Evolutionary conservation across 1,284 basidiomycete genomes (phyloP).

Genomic region (Mycena citricolor): DNA sequence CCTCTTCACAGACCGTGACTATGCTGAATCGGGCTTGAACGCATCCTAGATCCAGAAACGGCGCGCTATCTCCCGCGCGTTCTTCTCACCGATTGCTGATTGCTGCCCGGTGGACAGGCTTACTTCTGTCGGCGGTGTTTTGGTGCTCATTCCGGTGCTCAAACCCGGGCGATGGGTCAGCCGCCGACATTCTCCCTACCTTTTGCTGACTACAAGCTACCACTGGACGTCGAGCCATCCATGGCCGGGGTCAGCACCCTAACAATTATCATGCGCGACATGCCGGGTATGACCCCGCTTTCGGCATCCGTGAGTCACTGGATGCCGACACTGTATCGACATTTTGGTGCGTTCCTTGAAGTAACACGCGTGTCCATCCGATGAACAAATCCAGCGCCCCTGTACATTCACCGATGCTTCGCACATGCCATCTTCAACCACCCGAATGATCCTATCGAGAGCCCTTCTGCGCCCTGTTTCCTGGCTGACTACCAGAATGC

Average conservation of each 20-base stretch:
- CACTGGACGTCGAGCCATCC: slow-evolving; percentile 50
- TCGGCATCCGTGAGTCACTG: slow-evolving; percentile 58
- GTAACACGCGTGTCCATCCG: too few relatives aligned
- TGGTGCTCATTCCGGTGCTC: slow-evolving; percentile 4
- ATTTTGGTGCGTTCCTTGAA: slow-evolving; percentile 50
- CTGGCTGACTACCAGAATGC: slow-evolving; percentile 62
- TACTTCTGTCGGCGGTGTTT: slow-evolving; percentile 1
- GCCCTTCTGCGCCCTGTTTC: slow-evolving; percentile 62
- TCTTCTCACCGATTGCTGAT: slow-evolving; percentile 66
- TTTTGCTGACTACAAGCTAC: slow-evolving; percentile 61
- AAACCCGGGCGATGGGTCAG: slow-evolving; percentile 55
- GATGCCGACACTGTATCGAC: slow-evolving; percentile 64
- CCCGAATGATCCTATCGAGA: slow-evolving; percentile 57
- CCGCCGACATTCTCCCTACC: slow-evolving; percentile 59
- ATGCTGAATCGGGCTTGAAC: slow-evolving; percentile 59
- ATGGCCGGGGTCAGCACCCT: slow-evolving; percentile 52
- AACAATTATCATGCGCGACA: slow-evolving; percentile 52
- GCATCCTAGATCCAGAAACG: slow-evolving; percentile 63
- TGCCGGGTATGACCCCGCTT: slow-evolving; percentile 27
- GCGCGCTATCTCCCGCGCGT: slow-evolving; percentile 66
- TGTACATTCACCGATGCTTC: slow-evolving; percentile 67
- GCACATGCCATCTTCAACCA: slow-evolving; percentile 57
- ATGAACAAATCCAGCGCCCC: slow-evolving; percentile 41
- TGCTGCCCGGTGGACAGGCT: slow-evolving; percentile 54
- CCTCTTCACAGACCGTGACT: slow-evolving; percentile 55